A percentile compares a stretch with the other conserved stretches of the same genome.
phyloP scores from a whole-genome alignment of 768 basidiomycete genomes.

The Boletus huronensis region DNA sequence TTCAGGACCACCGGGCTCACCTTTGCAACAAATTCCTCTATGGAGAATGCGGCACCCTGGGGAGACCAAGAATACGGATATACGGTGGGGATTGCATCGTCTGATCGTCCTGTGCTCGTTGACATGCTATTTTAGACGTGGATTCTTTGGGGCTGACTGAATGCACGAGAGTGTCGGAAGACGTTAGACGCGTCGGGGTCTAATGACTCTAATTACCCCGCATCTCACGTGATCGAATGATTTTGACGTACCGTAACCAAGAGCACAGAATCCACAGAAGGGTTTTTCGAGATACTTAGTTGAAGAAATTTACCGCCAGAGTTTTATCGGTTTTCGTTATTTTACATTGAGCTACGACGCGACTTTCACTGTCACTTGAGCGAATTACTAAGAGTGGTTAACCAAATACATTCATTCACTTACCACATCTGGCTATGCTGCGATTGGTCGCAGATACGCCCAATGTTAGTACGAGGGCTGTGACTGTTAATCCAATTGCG shows the following conservation, averaged over 20 bases:
- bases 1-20: constrained; percentile 26
- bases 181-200: too few species aligned
- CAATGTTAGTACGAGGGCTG: not conserved
- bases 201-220: not conserved
- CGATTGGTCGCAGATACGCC: not conserved
- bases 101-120: constrained; percentile 14
- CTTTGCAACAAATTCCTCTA: constrained; percentile 56
- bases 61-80: constrained; percentile 56
- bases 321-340: too few species aligned
- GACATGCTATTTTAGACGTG: constrained; percentile 8
- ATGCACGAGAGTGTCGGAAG: not conserved
- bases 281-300: too few species aligned
- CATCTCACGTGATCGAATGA: constrained; percentile 5
- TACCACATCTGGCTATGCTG: too few species aligned
- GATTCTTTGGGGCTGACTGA: not conserved
- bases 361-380: too few species aligned
- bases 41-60: constrained; percentile 36
- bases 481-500: not conserved
- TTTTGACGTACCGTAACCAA: too few species aligned
- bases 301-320: too few species aligned
- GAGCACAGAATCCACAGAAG: too few species aligned
- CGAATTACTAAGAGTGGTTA: too few species aligned
- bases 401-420: too few species aligned
- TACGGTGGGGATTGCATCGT: constrained; percentile 39
- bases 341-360: too few species aligned